Conservation (phyloP, 2,329 filamentous ascomycete species). For the Graphiopsis chlorocephala region DNA sequence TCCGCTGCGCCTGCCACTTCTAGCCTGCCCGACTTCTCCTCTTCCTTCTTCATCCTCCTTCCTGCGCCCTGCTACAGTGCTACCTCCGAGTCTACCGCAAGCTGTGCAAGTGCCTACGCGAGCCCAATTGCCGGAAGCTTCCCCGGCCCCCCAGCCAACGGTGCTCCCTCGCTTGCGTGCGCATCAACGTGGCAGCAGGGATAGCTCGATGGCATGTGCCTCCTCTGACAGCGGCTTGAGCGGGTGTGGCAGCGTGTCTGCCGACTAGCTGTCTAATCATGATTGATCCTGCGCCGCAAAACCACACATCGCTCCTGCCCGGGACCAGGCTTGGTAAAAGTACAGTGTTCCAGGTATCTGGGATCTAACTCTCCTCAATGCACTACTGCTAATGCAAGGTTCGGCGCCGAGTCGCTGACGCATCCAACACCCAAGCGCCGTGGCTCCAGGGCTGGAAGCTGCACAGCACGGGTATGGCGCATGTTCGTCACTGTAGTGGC, state of each 20-base stretch:
- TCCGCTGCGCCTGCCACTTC: background rate
- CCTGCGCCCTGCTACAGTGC: background rate
- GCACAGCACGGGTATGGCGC: background rate
- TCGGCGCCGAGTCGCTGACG: background rate
- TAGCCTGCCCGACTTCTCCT: background rate
- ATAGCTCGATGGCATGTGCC: background rate
- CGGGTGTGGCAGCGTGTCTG: background rate
- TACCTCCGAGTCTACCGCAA: too few species aligned
- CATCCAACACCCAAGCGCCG: background rate
- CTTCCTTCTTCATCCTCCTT: background rate
- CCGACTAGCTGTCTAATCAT: background rate
- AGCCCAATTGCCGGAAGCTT: background rate
- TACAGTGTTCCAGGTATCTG: background rate
- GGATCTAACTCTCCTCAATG: background rate
- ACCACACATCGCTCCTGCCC: background rate
- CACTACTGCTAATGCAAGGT: background rate
- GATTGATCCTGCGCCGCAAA: background rate
- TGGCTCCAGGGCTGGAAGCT: background rate
- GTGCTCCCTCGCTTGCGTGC: background rate
- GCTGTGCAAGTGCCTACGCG: too few species aligned
- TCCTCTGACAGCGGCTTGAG: background rate
- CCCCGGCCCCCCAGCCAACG: background rate
- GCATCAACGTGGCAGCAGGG: constrained; percentile 1
- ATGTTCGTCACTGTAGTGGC: background rate
- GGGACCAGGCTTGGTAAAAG: background rate